phyloP scores from a whole-genome alignment of 2,329 filamentous ascomycete genomes.

The Colletotrichum limetticola region DNA sequence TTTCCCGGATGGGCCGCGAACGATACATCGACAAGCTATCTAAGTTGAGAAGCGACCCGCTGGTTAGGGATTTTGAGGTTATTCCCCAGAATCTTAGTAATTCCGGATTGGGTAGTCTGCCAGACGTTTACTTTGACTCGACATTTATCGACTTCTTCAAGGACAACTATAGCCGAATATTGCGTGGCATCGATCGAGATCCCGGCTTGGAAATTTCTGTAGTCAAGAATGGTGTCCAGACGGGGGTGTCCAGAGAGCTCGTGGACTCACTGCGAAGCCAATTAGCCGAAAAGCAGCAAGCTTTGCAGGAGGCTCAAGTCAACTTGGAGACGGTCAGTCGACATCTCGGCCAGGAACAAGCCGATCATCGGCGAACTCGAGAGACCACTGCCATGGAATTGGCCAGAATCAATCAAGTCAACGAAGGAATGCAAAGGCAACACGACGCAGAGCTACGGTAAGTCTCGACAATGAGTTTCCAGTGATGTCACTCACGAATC shows the following conservation, averaged over 20 bases:
- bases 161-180: constrained; percentile 89
- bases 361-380: constrained; percentile 75
- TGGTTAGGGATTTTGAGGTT: constrained; percentile 91
- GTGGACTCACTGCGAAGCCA: constrained; percentile 86
- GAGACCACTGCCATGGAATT: constrained; percentile 67
- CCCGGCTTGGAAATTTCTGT: constrained; percentile 88
- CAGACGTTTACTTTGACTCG: constrained; percentile 86
- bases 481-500: neutral
- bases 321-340: constrained; percentile 59
- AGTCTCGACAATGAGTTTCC: constrained; percentile 36
- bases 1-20: constrained; percentile 82
- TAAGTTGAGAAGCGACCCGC: constrained; percentile 79
- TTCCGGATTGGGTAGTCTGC: constrained; percentile 61
- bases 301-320: constrained; percentile 59
- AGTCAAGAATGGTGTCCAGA: constrained; percentile 81
- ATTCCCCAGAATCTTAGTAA: constrained; percentile 74
- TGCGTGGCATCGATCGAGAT: constrained; percentile 88
- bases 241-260: constrained; percentile 92
- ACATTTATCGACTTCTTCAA: constrained; percentile 94
- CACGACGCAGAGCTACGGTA: constrained; percentile 75
- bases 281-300: constrained; percentile 75
- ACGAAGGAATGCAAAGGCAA: constrained; percentile 75
- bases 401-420: constrained; percentile 69
- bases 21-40: constrained; percentile 86
- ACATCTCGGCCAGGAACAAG: constrained; percentile 77